Base-by-base conservation (phyloP, 169 alveolate species). In the Cryptosporidium tyzzeri region DNA sequence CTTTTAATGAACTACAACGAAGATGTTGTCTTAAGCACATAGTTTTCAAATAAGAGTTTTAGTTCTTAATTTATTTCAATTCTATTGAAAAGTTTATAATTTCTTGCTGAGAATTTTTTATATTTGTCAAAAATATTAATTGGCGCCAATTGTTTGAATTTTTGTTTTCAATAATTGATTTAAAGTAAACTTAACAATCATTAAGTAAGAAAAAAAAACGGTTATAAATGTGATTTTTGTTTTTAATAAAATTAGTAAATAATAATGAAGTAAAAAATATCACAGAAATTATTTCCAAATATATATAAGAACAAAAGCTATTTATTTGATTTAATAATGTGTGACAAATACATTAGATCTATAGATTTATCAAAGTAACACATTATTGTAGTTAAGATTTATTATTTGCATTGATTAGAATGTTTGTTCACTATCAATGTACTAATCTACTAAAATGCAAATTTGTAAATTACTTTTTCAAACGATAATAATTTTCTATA, bases 21-120 rank as follows among this genome's bases (percentile, higher is more conserved):
- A 80, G 70, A 31, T 80, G 89, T 48, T 80, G 89, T 39, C 89
- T 80, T 48, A 80, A 41, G 21, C 89, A 80, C 89, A 80, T 80
- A 48, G 14, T 73, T 48, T 29, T 55, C 3, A 23, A 55, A 8
- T 2, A 5, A 26, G 18, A 8, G 31, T 55, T 55, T 3, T 55
- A 55, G 21, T 26, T 16, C 37, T 55, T 55, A 55, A 55, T 48
- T 48, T 5, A 21, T 48, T 48, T 48, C 35, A 55, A 55, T 55
- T 16, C 8, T 55, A 23, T 1, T 10, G 67, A 55, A 23, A 55
- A 23, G 4, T 55, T 21, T 55, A 10, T 26, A 55, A 14, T 53
- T n/a, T 55, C 0, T 23, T 48, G 18, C 7, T 9, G 16, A 9
- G 21, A 48, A 48, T 48, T 48, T 14, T 48, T 48, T 14, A 48